phyloP scores from a whole-genome alignment of 1,284 basidiomycete species.

The Neonothopanus nambi region DNA sequence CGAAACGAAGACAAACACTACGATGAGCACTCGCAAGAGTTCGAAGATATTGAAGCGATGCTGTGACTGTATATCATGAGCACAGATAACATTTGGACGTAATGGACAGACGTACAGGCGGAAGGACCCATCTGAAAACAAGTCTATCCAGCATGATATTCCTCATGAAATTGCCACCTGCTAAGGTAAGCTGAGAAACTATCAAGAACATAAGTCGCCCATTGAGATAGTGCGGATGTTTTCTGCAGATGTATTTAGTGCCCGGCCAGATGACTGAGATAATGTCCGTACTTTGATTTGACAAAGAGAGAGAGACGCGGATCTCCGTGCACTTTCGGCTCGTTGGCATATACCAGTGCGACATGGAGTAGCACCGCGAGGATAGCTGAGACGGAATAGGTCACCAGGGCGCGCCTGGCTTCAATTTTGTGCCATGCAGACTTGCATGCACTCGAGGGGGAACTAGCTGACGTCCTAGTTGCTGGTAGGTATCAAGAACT shows the following conservation, averaged over 20 bases:
- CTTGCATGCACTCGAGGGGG: slow-evolving; percentile 50
- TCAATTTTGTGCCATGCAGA: slow-evolving; percentile 46
- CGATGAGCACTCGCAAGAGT: slow-evolving; percentile 35
- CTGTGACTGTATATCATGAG: slow-evolving; percentile 14
- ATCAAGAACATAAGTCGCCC: slow-evolving; percentile 61
- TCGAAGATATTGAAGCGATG: slow-evolving; percentile 28
- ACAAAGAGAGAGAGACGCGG: slow-evolving; percentile 54
- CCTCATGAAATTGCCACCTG: slow-evolving; percentile 48
- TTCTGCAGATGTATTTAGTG: slow-evolving; percentile 38
- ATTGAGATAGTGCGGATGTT: slow-evolving; percentile 70
- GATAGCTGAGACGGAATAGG: slow-evolving; percentile 47
- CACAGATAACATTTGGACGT: slow-evolving; percentile 1
- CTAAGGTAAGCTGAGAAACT: slow-evolving; percentile 49
- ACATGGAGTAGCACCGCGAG: slow-evolving; percentile 43
- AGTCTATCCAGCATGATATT: slow-evolving; percentile 61
- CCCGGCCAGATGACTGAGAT: neutral
- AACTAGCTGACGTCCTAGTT: slow-evolving; percentile 44
- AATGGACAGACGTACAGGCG: slow-evolving; percentile 13
- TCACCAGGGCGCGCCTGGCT: slow-evolving; percentile 41
- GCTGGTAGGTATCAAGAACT: slow-evolving; percentile 32
- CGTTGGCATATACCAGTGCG: slow-evolving; percentile 34
- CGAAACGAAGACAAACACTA: slow-evolving; percentile 40
- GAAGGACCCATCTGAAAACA: slow-evolving; percentile 45
- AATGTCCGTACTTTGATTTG: slow-evolving; percentile 55
- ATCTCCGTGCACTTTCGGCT: slow-evolving; percentile 32